Conservation (phyloP, 306 rosid species). For the Vigna hirtella region DNA sequence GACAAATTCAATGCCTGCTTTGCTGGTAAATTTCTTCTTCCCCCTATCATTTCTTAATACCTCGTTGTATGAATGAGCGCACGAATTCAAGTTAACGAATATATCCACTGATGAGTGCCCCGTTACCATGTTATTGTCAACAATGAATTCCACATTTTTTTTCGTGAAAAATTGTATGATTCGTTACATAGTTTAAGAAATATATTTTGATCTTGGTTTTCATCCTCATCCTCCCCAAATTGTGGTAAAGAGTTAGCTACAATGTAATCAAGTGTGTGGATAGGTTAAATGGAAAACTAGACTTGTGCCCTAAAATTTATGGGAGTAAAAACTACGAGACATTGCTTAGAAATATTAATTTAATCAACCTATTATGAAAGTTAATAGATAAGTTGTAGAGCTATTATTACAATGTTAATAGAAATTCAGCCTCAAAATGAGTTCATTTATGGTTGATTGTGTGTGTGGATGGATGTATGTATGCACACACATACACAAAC, state of each 20-base stretch:
- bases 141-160: background rate
- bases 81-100: slow-evolving; percentile 23
- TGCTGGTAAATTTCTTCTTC: slow-evolving; percentile 65
- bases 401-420: slow-evolving; percentile 3
- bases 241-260: background rate
- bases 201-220: slow-evolving; percentile 27
- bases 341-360: slow-evolving; percentile 19
- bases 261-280: background rate
- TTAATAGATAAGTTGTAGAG: slow-evolving; percentile 15
- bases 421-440: slow-evolving; percentile 33
- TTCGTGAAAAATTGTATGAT: slow-evolving; percentile 9
- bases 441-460: background rate
- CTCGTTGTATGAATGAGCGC: background rate
- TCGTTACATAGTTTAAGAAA: slow-evolving; percentile 13
- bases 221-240: background rate
- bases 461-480: too few species aligned
- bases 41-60: background rate
- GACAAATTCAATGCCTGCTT: slow-evolving; percentile 90
- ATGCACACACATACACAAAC: background rate
- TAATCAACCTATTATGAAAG: slow-evolving; percentile 16
- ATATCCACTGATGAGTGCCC: slow-evolving; percentile 13
- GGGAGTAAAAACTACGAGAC: slow-evolving; percentile 22
- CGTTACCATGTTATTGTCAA: background rate
- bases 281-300: slow-evolving; percentile 28
- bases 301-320: slow-evolving; percentile 5